Percentiles rank a stretch among this genome's conserved stretches.
Evolutionary conservation across 1,139 yeast genomes (phyloP).

Genomic region (Protomyces gravidus): DNA sequence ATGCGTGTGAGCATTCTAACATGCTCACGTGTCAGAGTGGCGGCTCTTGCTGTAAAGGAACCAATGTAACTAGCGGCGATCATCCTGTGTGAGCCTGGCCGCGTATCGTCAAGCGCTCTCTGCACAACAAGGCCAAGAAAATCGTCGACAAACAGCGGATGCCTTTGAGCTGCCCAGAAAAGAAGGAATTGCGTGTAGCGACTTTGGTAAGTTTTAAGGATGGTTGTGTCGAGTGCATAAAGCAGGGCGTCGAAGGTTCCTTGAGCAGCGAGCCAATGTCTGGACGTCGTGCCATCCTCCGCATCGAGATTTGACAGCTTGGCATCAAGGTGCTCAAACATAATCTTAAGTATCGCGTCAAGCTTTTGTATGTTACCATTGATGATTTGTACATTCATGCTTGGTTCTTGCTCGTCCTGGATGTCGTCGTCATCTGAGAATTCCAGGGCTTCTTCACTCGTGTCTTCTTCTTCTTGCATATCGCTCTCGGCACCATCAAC

Average conservation of each 20-base stretch:
- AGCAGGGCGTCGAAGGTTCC: conserved; percentile 28
- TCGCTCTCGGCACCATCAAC: conserved; percentile 10
- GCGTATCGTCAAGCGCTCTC: conserved; percentile 65
- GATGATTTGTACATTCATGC: conserved; percentile 22
- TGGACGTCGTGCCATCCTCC: neutral
- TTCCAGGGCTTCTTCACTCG: conserved; percentile 5
- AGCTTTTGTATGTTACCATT: conserved; percentile 30
- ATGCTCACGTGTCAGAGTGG: conserved; percentile 63
- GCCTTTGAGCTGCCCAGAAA: conserved; percentile 76
- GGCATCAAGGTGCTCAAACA: conserved; percentile 30
- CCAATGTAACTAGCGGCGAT: conserved; percentile 90
- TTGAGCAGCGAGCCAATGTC: conserved; percentile 8
- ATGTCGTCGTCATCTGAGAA: conserved; percentile 21
- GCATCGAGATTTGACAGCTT: conserved; percentile 17
- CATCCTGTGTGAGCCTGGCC: conserved; percentile 67
- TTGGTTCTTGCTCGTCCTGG: conserved; percentile 3
- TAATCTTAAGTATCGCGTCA: conserved; percentile 27
- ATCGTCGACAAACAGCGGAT: conserved; percentile 77
- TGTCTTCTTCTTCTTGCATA: neutral
- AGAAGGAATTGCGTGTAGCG: conserved; percentile 80
- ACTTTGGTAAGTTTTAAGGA: conserved; percentile 89
- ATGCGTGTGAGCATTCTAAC: conserved; percentile 73
- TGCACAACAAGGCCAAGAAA: conserved; percentile 78
- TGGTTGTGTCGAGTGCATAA: conserved; percentile 30
- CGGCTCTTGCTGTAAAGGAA: conserved; percentile 86